phyloP scores from a whole-genome alignment of 2,329 filamentous ascomycete genomes.

The Penicillium decumbens region DNA sequence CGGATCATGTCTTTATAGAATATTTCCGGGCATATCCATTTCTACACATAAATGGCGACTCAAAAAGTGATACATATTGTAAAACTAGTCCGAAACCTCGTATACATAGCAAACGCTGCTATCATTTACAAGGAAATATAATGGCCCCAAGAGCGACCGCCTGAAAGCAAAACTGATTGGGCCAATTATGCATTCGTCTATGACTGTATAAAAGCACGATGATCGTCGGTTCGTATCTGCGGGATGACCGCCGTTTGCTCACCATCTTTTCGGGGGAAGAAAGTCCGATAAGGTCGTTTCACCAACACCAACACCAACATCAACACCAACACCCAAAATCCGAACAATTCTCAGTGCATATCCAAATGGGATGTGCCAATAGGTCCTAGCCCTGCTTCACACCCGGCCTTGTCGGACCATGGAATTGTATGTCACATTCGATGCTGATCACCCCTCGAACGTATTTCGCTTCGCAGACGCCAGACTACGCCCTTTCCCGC shows the following conservation, averaged over 20 bases:
- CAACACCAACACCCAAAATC: neutral
- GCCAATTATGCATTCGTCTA: too few species aligned
- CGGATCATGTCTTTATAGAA: neutral
- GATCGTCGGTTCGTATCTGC: slow-evolving; percentile 2
- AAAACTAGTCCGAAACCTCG: too few species aligned
- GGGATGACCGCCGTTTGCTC: neutral
- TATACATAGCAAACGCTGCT: too few species aligned
- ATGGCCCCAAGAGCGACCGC: too few species aligned
- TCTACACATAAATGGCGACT: too few species aligned
- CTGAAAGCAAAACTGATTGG: neutral
- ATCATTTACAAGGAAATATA: too few species aligned
- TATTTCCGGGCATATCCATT: neutral
- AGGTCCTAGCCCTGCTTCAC: neutral
- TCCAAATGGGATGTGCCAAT: neutral
- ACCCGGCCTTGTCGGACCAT: slow-evolving; percentile 12
- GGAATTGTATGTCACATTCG: slow-evolving; percentile 22
- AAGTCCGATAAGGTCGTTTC: neutral
- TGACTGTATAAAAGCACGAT: neutral
- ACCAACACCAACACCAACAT: neutral
- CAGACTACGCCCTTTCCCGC: slow-evolving; percentile 26
- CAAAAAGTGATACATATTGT: too few species aligned
- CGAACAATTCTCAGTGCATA: neutral
- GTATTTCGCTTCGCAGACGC: slow-evolving; percentile 40
- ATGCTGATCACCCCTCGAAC: slow-evolving; percentile 45
- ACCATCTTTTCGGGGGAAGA: neutral